Evolutionary conservation across 306 rosid species (phyloP).

Genomic region (Sicyos edulis): DNA sequence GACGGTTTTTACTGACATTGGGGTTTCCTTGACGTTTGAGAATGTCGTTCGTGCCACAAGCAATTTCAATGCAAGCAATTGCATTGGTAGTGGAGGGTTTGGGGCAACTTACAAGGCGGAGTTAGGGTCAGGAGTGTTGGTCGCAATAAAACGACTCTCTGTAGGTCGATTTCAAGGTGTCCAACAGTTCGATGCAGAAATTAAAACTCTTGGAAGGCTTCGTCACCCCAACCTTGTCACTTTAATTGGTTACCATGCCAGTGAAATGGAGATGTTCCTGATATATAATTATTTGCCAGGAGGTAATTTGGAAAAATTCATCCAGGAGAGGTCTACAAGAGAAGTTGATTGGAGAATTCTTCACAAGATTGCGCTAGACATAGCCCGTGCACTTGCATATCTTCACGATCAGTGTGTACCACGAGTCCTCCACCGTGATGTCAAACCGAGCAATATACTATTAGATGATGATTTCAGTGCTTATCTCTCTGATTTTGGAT

Average conservation of each 20-base stretch:
- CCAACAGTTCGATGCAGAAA: constrained; percentile 84
- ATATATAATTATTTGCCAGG: constrained; percentile 81
- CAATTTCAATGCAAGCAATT: constrained; percentile 71
- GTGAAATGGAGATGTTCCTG: constrained; percentile 87
- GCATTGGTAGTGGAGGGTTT: constrained; percentile 93
- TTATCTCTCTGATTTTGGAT: constrained; percentile 81
- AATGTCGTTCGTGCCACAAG: constrained; percentile 72
- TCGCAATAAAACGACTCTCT: constrained; percentile 81
- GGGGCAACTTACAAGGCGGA: constrained; percentile 94
- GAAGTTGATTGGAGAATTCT: constrained; percentile 87
- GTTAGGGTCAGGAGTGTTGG: constrained; percentile 50
- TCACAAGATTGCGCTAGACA: constrained; percentile 89
- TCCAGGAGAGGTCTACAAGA: constrained; percentile 84
- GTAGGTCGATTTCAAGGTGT: constrained; percentile 90
- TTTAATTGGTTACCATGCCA: constrained; percentile 81
- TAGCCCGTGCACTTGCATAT: constrained; percentile 83
- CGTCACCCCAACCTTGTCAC: constrained; percentile 83
- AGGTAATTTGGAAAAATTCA: constrained; percentile 82
- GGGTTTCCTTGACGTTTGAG: constrained; percentile 69
- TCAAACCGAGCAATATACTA: constrained; percentile 89
- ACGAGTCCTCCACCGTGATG: constrained; percentile 88
- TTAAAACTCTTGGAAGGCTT: constrained; percentile 84
- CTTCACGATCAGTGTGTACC: constrained; percentile 89
- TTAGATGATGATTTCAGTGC: constrained; percentile 83
- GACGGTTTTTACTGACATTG: constrained; percentile 61